Base-by-base conservation (phyloP, 192 early-diverging fungal species). In the Backusella tarrabulga region DNA sequence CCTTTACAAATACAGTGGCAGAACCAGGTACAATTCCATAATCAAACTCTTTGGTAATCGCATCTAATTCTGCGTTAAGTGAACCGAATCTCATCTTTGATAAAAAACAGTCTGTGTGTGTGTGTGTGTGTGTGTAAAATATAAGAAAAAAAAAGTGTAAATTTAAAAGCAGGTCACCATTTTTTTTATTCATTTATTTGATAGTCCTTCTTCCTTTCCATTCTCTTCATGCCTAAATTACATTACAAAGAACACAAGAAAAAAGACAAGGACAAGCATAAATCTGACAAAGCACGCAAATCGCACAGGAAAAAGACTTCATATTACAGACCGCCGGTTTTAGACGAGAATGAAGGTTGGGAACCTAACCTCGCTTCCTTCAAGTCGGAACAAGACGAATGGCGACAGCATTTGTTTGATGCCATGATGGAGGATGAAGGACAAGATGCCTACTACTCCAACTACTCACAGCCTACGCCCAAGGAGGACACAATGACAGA, bases 361-460 rank as follows among this genome's bases (percentile, higher is more conserved):
- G 36, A 52, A 6, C 76, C 78, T 14, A 75, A 69, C 4, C 15
- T 19, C 7, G 11, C 54, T 14, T 44, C 81, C 0, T 2, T 67
- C n/a, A 79, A 77, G 29, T 34, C 36, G 36, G 77, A 79, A 21
- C 50, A 78, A 26, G 35, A 63, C 2, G 78, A 72, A 54, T 83
- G 82, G 82, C 44, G 72, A 26, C 72, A 83, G 12, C 54, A 73
- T 19, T 40, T 83, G 21, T 83, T 83, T 42, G 76, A 80, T 26
- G 82, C 78, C 15, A 83, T 83, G 82, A 60, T 72, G 17, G 76
- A 76, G 0, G 82, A 83, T 63, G 82, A 83, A 54, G 75, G 73
- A 6, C 69, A 76, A 26, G 74, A 79, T 56, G 52, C 70, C 5
- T 74, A 72, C 63, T 75, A 72, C 40, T 60, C 69, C 12, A 60